Evolutionary conservation across 495 filamentous ascomycete genomes (phyloP), one percentile per base, ranked within the genome.

Genomic region (Rhypophila decipiens): DNA sequence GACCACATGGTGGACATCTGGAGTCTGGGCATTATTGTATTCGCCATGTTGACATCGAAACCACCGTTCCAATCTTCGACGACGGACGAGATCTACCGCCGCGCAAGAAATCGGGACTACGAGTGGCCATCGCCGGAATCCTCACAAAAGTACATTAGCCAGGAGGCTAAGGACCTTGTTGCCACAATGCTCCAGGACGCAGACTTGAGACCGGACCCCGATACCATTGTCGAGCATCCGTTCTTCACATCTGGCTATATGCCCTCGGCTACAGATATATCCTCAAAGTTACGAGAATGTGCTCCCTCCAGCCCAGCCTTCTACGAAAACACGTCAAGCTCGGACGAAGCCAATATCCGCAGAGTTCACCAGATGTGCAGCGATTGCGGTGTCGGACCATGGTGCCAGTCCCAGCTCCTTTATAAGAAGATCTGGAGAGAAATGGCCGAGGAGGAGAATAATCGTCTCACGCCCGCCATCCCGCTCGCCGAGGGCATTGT

Each of bases 1-100:
- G 89, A 89, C 39, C 86, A 93, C 55, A 76, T 73, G 60, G 93
- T 99, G 2, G 93, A 99, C 59, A 85, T 97, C 50, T 99, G 93
- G 93, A 94, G 91, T 19, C 76, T 97, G 58, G 93, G 93, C 21
- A 88, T 97, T 31, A 96, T 99, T 46, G 85, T 94, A 86, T 90
- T 88, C 64, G 88, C 88, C 3, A 88, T 95, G 87, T 77, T 95
- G 31, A 86, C 85, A 12, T 88, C 88, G n/a, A 88, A 84, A 46
- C 86, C 88, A 2, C 88, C 88, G 1, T 94, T 95, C 53, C 88
- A 93, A 64, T 88, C 88, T 5, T 83, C 84, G 29, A 90, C 87
- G 0, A 82, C 87, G 35, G 84, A 91, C 54, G 86, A 90, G 56
- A 93, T 95, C 21, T 94, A 95, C 62, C 79, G 80, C 31, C 82